These are phyloP conservation scores for Xylaria sp. DNA, from an alignment of 2,329 filamentous ascomycete genomes.

Conservation along the genomic window DNA sequence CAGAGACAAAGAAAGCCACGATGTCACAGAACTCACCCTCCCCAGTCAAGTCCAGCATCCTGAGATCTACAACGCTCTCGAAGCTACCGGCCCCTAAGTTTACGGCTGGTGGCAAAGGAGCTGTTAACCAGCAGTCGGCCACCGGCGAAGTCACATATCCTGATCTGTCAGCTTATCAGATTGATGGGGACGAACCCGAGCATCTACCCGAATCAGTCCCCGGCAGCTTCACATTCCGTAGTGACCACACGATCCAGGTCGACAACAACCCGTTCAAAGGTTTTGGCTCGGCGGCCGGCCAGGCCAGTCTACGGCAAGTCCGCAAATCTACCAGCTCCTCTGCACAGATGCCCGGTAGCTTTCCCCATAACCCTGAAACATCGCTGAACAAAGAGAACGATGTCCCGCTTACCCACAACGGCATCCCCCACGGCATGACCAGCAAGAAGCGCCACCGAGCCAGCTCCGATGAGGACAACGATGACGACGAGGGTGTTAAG, in stretches of 20 bases:
- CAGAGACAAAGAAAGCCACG: slow-evolving; percentile 66
- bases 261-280: slow-evolving; percentile 58
- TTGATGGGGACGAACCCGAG: slow-evolving; percentile 38
- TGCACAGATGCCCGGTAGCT: slow-evolving; percentile 64
- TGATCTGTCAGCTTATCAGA: slow-evolving; percentile 58
- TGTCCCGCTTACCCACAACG: slow-evolving; percentile 48
- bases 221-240: slow-evolving; percentile 72
- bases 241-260: slow-evolving; percentile 71
- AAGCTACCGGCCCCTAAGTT: slow-evolving; percentile 50
- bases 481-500: slow-evolving; percentile 55
- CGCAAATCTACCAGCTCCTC: slow-evolving; percentile 60
- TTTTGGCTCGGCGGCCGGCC: slow-evolving; percentile 68
- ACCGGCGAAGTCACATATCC: slow-evolving; percentile 60
- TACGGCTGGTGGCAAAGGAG: slow-evolving; percentile 48
- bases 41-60: slow-evolving; percentile 61
- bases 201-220: slow-evolving; percentile 56
- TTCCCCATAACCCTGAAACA: slow-evolving; percentile 52
- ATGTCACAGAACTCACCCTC: slow-evolving; percentile 64
- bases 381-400: slow-evolving; percentile 51
- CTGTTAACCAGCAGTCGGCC: slow-evolving; percentile 40
- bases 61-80: slow-evolving; percentile 54
- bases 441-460: slow-evolving; percentile 74
- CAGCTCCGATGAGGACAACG: slow-evolving; percentile 63
- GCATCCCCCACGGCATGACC: slow-evolving; percentile 68
- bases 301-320: slow-evolving; percentile 69